Conservation (phyloP, 2,329 filamentous ascomycete species). For the Fusarium napiforme region DNA sequence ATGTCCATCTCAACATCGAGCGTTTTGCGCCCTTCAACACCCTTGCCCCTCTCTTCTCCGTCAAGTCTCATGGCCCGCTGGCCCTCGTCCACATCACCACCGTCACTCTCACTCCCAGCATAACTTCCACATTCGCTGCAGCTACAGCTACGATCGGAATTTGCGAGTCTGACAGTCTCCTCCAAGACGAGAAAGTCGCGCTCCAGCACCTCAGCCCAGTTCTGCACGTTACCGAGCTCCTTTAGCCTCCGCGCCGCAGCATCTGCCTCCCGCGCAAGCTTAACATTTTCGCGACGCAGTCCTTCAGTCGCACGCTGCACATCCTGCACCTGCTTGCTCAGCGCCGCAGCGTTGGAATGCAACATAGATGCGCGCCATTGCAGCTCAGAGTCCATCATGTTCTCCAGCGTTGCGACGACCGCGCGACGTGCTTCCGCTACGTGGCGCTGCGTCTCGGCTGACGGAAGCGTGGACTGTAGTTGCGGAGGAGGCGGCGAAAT, state of each 20-base stretch:
- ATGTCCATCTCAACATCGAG: slow-evolving; percentile 37
- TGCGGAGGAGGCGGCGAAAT: slow-evolving; percentile 32
- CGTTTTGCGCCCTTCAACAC: slow-evolving; percentile 24
- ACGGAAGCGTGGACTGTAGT: slow-evolving; percentile 54
- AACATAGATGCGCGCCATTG: slow-evolving; percentile 74
- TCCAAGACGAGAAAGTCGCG: slow-evolving; percentile 71
- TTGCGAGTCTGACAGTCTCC: slow-evolving; percentile 70
- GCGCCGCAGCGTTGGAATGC: slow-evolving; percentile 73
- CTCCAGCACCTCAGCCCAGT: slow-evolving; percentile 87
- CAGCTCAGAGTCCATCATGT: slow-evolving; percentile 75
- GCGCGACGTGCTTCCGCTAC: slow-evolving; percentile 68
- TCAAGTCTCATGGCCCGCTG: slow-evolving; percentile 38
- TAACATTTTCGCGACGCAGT: slow-evolving; percentile 72
- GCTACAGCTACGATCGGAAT: slow-evolving; percentile 51
- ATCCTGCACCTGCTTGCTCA: slow-evolving; percentile 75
- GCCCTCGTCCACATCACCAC: slow-evolving; percentile 31
- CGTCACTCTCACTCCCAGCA: slow-evolving; percentile 44
- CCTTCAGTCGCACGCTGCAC: slow-evolving; percentile 68
- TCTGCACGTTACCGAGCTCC: slow-evolving; percentile 84
- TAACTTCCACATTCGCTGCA: slow-evolving; percentile 53
- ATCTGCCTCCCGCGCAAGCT: slow-evolving; percentile 71
- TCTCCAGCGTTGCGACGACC: slow-evolving; percentile 72
- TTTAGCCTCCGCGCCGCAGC: slow-evolving; percentile 74
- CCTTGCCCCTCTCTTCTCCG: slow-evolving; percentile 19
- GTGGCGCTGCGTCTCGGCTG: slow-evolving; percentile 57